Base-by-base conservation (phyloP, 768 basidiomycete species). In the Ramaria rubella region DNA sequence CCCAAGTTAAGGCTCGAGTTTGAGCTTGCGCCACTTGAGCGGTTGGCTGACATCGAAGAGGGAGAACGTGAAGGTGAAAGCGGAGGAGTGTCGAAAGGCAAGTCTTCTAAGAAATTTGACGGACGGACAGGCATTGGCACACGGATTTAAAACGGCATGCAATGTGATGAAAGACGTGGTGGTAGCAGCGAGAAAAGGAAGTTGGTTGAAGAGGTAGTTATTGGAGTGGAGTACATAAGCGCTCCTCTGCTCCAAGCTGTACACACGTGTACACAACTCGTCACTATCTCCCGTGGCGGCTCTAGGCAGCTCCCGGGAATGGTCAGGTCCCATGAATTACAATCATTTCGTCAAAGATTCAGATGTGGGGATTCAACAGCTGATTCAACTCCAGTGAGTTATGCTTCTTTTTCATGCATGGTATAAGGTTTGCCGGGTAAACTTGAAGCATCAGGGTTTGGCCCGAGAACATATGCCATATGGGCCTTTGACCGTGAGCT, bases 21-120 rank as follows among this genome's bases (percentile, higher is more conserved):
- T 14, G 55, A 56, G 42, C 55, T 49, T 19, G 55, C n/a, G 29
- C 26, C 55, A 21, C 44, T 44, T 15, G 55, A 56, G 11, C 55
- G 26, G n/a, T 24, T 33, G 33, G 27, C 55, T 14, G 44, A 49
- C 19, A n/a, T 9, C 21, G 23, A 19, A 23, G 52, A 54, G 24
- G 52, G 36, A 12, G 52, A 54, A 21, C 38, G 33, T 27, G 55
- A 56, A 17, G 42, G 55, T n/a, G 44, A 45, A 5, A 48, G 46
- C 11, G 55, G 42, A 27, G 55, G 55, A 4, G 55, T 56, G 33
- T 48, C 44, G 19, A n/a, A 5, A 19, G 33, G 26, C 55, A 24
- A 19, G 12, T 48, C 34, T 3, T 34, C 23, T 2, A 44, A 44
- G 21, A 33, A 46, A 11, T 21, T 14, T 19, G 26, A 45, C 5